Percentiles rank a stretch among this genome's conserved stretches.
Evolutionary conservation across 2,329 filamentous ascomycete species (phyloP).

Genomic region (Fusarium denticulatum): DNA sequence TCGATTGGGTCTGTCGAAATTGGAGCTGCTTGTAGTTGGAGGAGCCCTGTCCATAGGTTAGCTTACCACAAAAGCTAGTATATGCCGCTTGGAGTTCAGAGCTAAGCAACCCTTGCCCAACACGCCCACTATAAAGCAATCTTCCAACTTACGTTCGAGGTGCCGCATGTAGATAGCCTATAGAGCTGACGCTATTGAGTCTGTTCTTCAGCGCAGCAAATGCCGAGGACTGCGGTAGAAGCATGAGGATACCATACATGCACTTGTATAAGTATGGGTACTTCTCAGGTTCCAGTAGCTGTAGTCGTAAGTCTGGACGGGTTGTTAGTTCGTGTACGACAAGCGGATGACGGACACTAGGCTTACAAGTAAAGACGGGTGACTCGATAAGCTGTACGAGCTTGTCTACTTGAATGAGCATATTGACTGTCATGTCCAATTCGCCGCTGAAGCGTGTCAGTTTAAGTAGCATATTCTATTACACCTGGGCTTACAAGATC

Average conservation of each 20-base stretch:
- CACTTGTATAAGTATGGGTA: conserved; percentile 97
- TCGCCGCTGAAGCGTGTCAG: conserved; percentile 74
- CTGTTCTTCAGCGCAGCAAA: conserved; percentile 97
- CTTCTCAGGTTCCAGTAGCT: conserved; percentile 93
- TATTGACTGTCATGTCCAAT: conserved; percentile 98
- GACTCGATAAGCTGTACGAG: conserved; percentile 96
- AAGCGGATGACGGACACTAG: not conserved
- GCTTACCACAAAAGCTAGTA: not conserved
- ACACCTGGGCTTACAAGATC: conserved; percentile 75
- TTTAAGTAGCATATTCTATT: not conserved
- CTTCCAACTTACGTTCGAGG: conserved; percentile 71
- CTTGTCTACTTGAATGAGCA: conserved; percentile 98
- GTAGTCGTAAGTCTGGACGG: conserved; percentile 82
- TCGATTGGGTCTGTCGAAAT: conserved; percentile 78
- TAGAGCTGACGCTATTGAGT: conserved; percentile 95
- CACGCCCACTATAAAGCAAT: not conserved
- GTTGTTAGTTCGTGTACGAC: not conserved
- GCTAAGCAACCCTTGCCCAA: not conserved
- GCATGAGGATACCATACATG: conserved; percentile 95
- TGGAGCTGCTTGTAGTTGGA: conserved; percentile 60
- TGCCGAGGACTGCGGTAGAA: conserved; percentile 96
- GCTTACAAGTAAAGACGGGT: conserved; percentile 93
- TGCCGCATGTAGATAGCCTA: conserved; percentile 90
- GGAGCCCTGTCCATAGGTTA: conserved; percentile 50
- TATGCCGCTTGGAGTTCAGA: not conserved